A percentile compares a stretch with the other conserved stretches of the same genome.
Conservation (phyloP, 306 rosid genomes). For the Chamaecrista fasciculata region DNA sequence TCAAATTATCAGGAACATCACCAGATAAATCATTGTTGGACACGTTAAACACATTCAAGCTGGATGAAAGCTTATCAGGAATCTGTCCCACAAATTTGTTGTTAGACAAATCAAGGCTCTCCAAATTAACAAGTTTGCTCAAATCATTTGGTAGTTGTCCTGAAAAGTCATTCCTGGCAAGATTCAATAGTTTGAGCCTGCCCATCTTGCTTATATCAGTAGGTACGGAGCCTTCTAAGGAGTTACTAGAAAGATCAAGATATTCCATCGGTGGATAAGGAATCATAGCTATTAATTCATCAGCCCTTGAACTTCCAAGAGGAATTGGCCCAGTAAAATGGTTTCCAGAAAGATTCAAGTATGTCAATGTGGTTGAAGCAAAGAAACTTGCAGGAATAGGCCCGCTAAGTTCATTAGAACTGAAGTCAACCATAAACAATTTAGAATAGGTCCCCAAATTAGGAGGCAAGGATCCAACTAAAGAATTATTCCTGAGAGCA, state of each 20-base stretch:
- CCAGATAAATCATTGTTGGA: slow-evolving; percentile 84
- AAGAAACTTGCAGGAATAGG: slow-evolving; percentile 74
- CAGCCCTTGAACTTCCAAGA: slow-evolving; percentile 61
- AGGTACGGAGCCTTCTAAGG: slow-evolving; percentile 68
- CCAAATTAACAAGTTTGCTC: slow-evolving; percentile 65
- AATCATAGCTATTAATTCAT: slow-evolving; percentile 69
- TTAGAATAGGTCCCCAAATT: slow-evolving; percentile 51
- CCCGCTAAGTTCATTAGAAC: slow-evolving; percentile 75
- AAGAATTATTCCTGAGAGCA: slow-evolving; percentile 46
- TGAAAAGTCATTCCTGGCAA: slow-evolving; percentile 73
- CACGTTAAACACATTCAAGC: slow-evolving; percentile 68
- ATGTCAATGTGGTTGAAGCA: slow-evolving; percentile 55
- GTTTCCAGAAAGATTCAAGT: slow-evolving; percentile 84
- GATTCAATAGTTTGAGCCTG: slow-evolving; percentile 77
- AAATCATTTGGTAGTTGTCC: slow-evolving; percentile 76
- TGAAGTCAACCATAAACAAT: slow-evolving; percentile 63
- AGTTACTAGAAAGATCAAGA: slow-evolving; percentile 79
- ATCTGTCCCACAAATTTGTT: slow-evolving; percentile 81
- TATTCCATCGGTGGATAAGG: slow-evolving; percentile 51
- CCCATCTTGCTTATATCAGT: slow-evolving; percentile 66
- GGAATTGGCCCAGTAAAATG: slow-evolving; percentile 68
- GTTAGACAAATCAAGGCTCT: slow-evolving; percentile 72
- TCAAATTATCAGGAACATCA: slow-evolving; percentile 63
- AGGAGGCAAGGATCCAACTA: slow-evolving; percentile 70
- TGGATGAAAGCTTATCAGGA: slow-evolving; percentile 75